Evolutionary conservation across 129 eudicot species (phyloP).

Genomic region (Kitagawia praeruptora): DNA sequence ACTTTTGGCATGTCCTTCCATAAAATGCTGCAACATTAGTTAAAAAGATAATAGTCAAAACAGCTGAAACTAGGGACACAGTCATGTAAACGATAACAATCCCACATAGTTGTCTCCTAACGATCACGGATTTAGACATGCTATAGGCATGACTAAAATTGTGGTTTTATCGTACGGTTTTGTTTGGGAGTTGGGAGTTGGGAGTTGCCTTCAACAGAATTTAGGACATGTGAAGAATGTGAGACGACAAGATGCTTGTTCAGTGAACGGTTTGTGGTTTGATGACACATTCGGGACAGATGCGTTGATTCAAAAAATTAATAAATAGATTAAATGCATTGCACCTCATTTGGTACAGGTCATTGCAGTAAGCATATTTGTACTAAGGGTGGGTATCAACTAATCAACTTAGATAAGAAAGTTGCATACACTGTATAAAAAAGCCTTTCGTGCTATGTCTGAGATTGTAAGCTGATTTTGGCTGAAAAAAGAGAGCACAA

Average conservation of each 20-base stretch:
- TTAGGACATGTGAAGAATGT: not conserved
- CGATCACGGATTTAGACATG: too few species aligned
- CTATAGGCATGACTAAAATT: too few species aligned
- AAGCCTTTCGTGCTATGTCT: slow-evolving; percentile 94
- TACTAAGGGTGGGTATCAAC: not conserved
- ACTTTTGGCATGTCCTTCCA: slow-evolving; percentile 99
- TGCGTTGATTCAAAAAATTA: not conserved
- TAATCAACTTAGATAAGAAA: slow-evolving; percentile 5
- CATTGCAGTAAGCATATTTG: not conserved
- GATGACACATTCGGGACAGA: not conserved
- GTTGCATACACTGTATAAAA: slow-evolving; percentile 80
- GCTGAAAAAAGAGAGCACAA: slow-evolving; percentile 37
- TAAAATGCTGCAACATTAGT: slow-evolving; percentile 68
- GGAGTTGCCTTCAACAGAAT: not conserved
- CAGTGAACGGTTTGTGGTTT: not conserved
- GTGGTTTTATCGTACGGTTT: too few species aligned
- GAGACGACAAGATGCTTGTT: not conserved
- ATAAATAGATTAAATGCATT: not conserved
- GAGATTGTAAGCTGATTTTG: slow-evolving; percentile 89
- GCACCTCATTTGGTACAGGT: not conserved
- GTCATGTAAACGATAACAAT: not conserved
- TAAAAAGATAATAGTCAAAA: not conserved
- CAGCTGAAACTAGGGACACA: not conserved
- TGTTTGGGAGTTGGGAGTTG: not conserved
- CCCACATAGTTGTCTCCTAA: not conserved